Evolutionary conservation across 192 early-diverging fungal genomes (phyloP), one percentile per base, ranked within the genome.

Genomic region (Obelidium mucronatum): DNA sequence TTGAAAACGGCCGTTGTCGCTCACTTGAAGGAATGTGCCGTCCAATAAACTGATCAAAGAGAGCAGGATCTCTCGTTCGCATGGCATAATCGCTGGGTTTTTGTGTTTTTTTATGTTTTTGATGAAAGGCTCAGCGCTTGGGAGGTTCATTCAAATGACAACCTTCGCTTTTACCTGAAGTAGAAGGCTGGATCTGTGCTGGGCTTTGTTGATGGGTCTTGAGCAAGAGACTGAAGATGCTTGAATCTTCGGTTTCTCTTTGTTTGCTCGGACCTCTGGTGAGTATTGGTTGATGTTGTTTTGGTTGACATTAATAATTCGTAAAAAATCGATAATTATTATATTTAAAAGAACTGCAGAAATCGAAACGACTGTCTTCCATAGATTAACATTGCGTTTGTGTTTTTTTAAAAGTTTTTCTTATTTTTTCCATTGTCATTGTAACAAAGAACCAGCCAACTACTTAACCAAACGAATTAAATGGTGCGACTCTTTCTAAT

Each of bases 181-280:
- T 40, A 74, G 40, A 33, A 40, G 36, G 56, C 56, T 24, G 56
- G 72, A 39, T 60, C 58, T 22, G 72, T 28, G 28, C 11, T 40
- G 28, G 62, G 11, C 28, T 35, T 51, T 30, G 6, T 22, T 35
- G 13, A 30, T 22, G 54, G n/a, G 36, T 54, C 22, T 2, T 37
- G 17, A 15, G 11, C 19, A 36, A 72, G 56, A 11, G 13, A 30
- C 24, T 51, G n/a, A 19, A 72, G 53, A 44, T 58, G 31, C 1
- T 5, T 35, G 40, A 62, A 74, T 15, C 58, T 37, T 11, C 59
- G 52, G 72, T 74, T 74, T 37, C 72, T 56, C 37, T 58, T 59
- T 5, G 52, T 71, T 54, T 58, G 69, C 35, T 26, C 22, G 24
- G 39, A 19, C 26, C 37, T 48, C 19, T 48, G 44, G 8, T 48